Evolutionary conservation across 495 filamentous ascomycete species (phyloP).

Genomic region (Aspergillus sclerotioniger): DNA sequence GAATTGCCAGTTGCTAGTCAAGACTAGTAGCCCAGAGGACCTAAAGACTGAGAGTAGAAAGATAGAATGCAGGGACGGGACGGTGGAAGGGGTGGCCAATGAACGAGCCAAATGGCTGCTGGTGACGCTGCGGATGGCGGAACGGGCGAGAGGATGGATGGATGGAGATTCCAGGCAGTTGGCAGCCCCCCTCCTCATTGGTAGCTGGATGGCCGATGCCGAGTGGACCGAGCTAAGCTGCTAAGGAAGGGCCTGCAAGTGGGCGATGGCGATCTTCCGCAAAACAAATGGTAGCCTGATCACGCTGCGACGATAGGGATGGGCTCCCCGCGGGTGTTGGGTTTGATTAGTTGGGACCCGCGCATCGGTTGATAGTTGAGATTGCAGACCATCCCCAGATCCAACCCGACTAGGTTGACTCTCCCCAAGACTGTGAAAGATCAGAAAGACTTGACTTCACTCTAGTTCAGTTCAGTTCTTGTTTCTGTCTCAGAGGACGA

Average conservation of each 20-base stretch:
- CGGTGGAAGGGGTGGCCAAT: slow-evolving; percentile 9
- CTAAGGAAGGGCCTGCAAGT: neutral
- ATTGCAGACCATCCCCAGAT: no score
- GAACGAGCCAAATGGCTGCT: neutral
- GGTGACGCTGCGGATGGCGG: slow-evolving; percentile 13
- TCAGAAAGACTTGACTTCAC: no score
- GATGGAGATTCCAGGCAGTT: neutral
- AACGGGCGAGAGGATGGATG: slow-evolving; percentile 7
- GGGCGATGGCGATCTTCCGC: slow-evolving; percentile 1
- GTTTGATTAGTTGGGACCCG: no score
- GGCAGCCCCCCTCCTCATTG: neutral
- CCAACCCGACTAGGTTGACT: no score
- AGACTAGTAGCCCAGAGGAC: no score
- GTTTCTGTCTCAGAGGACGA: no score
- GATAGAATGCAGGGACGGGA: slow-evolving; percentile 7
- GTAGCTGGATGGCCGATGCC: neutral
- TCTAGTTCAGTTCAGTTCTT: no score
- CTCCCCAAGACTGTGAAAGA: no score
- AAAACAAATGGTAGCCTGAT: neutral
- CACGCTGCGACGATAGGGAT: neutral
- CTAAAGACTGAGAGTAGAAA: no score
- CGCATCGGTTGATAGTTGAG: no score
- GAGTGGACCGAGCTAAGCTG: neutral
- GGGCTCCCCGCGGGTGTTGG: no score
- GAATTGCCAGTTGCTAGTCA: neutral